Conservation (phyloP, 108 stramenopile genomes). For the Pseudonitzschia delicatissima region DNA sequence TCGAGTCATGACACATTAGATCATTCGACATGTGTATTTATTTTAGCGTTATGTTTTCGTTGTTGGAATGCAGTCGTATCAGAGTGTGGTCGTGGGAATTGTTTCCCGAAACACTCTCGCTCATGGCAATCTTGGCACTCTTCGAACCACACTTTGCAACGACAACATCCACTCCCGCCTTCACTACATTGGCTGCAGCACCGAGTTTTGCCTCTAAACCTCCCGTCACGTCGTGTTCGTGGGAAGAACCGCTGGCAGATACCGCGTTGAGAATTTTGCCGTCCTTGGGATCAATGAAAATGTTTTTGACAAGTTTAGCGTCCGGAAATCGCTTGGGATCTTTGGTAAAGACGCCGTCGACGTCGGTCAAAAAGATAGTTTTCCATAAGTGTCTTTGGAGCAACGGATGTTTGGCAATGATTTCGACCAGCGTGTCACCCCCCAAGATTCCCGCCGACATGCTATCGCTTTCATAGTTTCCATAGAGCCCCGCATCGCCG, state of each 20-base stretch:
- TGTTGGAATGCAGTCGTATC: no score
- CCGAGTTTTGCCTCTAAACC: slow-evolving; percentile 67
- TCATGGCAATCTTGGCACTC: slow-evolving; percentile 32
- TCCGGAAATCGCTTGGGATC: slow-evolving; percentile 46
- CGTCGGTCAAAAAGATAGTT: slow-evolving; percentile 75
- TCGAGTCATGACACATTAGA: no score
- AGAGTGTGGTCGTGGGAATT: not conserved
- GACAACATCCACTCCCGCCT: slow-evolving; percentile 44
- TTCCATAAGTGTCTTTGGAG: not conserved
- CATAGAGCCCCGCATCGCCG: slow-evolving; percentile 81
- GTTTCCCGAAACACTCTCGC: not conserved
- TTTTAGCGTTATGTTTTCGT: no score
- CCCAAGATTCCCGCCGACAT: slow-evolving; percentile 53
- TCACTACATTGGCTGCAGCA: slow-evolving; percentile 53
- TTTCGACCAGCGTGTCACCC: slow-evolving; percentile 66
- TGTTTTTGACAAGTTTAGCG: slow-evolving; percentile 43
- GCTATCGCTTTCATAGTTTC: not conserved
- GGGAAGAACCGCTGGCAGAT: slow-evolving; percentile 57
- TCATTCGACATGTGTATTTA: no score
- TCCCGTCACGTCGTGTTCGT: slow-evolving; percentile 83
- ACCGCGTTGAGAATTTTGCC: slow-evolving; percentile 30
- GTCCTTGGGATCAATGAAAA: slow-evolving; percentile 38
- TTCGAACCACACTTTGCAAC: slow-evolving; percentile 52
- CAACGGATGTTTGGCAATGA: slow-evolving; percentile 32
- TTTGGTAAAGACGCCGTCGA: slow-evolving; percentile 64